Base-by-base conservation (phyloP, 2,329 filamentous ascomycete genomes). In the Teratosphaeria zuluensis region DNA sequence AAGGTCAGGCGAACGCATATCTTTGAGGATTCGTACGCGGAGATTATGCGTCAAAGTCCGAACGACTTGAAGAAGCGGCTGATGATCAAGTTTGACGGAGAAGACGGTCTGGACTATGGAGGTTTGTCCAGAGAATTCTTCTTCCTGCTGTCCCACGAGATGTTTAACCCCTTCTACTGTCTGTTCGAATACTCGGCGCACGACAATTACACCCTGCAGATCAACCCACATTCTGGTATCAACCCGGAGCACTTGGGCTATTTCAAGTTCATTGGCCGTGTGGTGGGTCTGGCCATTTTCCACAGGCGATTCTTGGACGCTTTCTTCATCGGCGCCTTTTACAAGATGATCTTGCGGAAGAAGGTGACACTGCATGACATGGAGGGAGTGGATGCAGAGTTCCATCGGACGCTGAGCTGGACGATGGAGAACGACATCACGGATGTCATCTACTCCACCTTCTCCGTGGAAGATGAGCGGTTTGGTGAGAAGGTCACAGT, bases 81-180 rank as follows among this genome's bases (percentile, higher is more conserved):
- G 64, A 99, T 99, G 94, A 96, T 99, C 77, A 99, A 99, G 78
- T 99, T 99, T 67, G 94, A 99, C 66, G 94, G 94, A 54, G 94
- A 99, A 77, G 94, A 99, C 69, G 94, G 94, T 76, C 79, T 99
- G 61, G 94, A 99, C 76, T 99, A 99, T 71, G 94, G 94, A 74
- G 94, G 94, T 81, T 82, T 99, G 58, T 99, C 94, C 68, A 84
- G 92, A 83, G 94, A 99, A 76, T 99, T 99, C 80, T 99, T 99
- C 81, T 99, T 99, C 85, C 80, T 99, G 48, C 84, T 99, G 58
- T 97, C 92, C 16, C 94, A 99, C 77, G 94, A 99, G 79, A 99
- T 99, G 94, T 99, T 99, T 80, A 99, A 99, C 75, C 94, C 94
- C 33, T 99, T 99, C 78, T 99, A 99, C 79, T 99, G 94, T 74